Base-by-base conservation (phyloP, 768 basidiomycete genomes). In the Scleroderma citrinum region DNA sequence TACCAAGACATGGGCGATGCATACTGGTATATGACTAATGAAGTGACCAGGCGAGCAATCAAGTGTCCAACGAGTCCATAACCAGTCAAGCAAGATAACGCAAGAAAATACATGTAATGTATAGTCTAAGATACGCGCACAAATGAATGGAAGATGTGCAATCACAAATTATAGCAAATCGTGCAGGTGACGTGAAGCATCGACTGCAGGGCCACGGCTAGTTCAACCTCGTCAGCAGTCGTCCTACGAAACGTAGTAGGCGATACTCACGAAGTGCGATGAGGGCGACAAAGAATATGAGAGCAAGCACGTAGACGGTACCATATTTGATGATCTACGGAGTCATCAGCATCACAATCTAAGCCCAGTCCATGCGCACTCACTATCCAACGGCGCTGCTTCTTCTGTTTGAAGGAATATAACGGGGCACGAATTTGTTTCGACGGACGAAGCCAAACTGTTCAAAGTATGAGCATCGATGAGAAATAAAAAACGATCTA, bases 361-460 rank as follows among this genome's bases (percentile, higher is more conserved):
- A 8, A 29, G 5, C 8, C 26, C 8, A 4, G 26, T 5, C 8
- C 5, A 29, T 29, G 4, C 26, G 52, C 29, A 73, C 82, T 64
- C 63, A 95, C 91, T 58, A 94, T 93, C 78, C 85, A 85, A 49
- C 92, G 83, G 46, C 94, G 84, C 63, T 92, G 90, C 64, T 81
- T 81, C 68, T 85, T 87, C 70, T 93, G 87, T 69, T 91, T 92
- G 65, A 90, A 76, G 41, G 86, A 87, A 69, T 90, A 97, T 58
- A 97, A 71, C 0, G 93, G 92, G 2, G 93, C 83, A 40, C 90
- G 87, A 55, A 95, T 95, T 69, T 94, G 92, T 65, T 91, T 91
- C 47, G 91, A 93, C 19, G 92, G 92, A 20, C 89, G 83, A 42
- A 98, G 73, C 95, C 96, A 98, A 77, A 97, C 88, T 91, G 12